Conservation (phyloP, 345 rosid species). For the Rhodamnia rubescens region DNA sequence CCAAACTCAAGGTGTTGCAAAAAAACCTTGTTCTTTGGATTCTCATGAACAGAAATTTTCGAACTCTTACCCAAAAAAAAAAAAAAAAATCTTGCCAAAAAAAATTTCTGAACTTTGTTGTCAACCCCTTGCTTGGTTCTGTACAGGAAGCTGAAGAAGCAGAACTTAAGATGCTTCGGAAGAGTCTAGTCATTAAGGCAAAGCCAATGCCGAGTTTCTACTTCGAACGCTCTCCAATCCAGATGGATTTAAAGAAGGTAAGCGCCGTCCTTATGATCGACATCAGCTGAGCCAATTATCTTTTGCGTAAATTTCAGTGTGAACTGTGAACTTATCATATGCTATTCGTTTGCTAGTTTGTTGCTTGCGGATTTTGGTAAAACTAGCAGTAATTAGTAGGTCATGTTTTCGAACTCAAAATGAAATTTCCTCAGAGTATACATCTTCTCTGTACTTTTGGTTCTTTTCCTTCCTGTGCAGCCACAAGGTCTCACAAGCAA, state of each 20-base stretch:
- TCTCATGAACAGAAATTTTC: not conserved
- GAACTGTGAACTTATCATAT: not conserved
- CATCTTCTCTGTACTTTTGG: not conserved
- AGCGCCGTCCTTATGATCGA: not conserved
- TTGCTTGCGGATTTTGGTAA: not conserved
- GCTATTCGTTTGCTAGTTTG: not conserved
- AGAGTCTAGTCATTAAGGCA: constrained; percentile 25
- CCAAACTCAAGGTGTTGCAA: constrained; percentile 21
- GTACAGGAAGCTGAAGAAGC: constrained; percentile 23
- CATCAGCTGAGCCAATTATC: not conserved
- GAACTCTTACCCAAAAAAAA: too few relatives aligned
- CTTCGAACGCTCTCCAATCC: constrained; percentile 19
- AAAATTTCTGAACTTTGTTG: not conserved
- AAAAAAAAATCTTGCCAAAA: too few relatives aligned
- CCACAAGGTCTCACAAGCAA: not conserved
- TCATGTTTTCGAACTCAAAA: not conserved
- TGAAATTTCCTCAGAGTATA: not conserved
- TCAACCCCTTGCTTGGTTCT: not conserved
- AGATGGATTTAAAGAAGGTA: constrained; percentile 29
- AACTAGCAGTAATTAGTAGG: not conserved
- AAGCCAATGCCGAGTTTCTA: constrained; percentile 35
- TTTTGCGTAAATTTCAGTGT: not conserved
- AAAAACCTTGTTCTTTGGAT: not conserved
- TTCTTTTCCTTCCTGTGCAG: not conserved
- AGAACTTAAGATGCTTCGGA: constrained; percentile 24